A percentile compares a stretch with the other conserved stretches of the same genome.
phyloP scores from a whole-genome alignment of 805 yeast genomes.

The Candida easanensis region DNA sequence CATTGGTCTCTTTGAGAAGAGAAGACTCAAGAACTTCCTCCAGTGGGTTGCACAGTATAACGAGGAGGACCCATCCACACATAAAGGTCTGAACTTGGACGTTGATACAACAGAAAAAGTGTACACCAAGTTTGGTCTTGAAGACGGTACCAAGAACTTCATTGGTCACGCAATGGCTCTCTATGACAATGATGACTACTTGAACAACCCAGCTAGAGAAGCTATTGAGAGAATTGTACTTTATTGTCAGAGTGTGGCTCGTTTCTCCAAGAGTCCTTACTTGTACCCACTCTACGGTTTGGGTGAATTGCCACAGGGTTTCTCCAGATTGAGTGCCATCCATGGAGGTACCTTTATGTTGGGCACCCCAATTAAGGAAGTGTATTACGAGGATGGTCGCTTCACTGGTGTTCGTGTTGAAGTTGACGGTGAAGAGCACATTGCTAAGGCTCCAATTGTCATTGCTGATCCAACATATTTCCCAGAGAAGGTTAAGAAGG shows the following conservation, averaged over 20 bases:
- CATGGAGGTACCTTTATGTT: slow-evolving; percentile 99
- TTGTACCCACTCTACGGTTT: slow-evolving; percentile 94
- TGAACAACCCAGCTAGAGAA: slow-evolving; percentile 87
- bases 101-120: slow-evolving; percentile 88
- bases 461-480: slow-evolving; percentile 98
- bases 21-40: slow-evolving; percentile 88
- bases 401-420: slow-evolving; percentile 87
- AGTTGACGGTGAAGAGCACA: slow-evolving; percentile 54
- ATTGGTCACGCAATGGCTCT: slow-evolving; percentile 99
- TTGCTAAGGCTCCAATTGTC: slow-evolving; percentile 87
- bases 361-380: slow-evolving; percentile 92
- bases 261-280: slow-evolving; percentile 95
- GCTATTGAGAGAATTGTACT: slow-evolving; percentile 82
- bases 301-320: slow-evolving; percentile 99
- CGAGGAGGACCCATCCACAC: slow-evolving; percentile 77
- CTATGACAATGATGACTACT: slow-evolving; percentile 88
- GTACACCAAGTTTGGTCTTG: slow-evolving; percentile 84
- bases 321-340: slow-evolving; percentile 93
- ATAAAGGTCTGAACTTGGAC: slow-evolving; percentile 83
- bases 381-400: slow-evolving; percentile 69
- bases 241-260: slow-evolving; percentile 86
- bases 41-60: slow-evolving; percentile 82
- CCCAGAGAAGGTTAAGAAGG: slow-evolving; percentile 54
- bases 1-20: slow-evolving; percentile 94
- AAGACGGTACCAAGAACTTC: slow-evolving; percentile 90